A percentile compares a stretch with the other conserved stretches of the same genome.
Evolutionary conservation across 1,284 basidiomycete species (phyloP).

Genomic region (Moniliophthora roreri): DNA sequence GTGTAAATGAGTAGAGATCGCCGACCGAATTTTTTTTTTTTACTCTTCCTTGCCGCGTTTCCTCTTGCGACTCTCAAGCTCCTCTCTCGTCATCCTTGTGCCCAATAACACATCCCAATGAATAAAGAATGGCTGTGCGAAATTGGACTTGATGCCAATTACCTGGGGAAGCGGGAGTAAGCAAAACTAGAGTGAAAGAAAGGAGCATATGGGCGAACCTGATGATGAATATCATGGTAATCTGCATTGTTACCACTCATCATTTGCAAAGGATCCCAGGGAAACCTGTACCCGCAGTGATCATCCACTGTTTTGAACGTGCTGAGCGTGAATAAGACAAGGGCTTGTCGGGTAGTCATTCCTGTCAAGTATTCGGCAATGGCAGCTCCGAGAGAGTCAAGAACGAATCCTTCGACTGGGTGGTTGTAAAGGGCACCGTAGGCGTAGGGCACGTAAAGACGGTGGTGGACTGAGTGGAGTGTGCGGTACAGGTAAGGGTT

Average conservation of each 20-base stretch:
- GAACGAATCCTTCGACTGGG: constrained; percentile 89
- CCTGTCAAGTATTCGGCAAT: constrained; percentile 72
- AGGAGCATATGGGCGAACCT: constrained; percentile 44
- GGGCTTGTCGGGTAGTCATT: constrained; percentile 85
- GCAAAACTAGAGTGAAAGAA: constrained; percentile 5
- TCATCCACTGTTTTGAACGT: constrained; percentile 97
- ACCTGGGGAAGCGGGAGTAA: constrained; percentile 40
- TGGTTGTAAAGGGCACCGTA: constrained; percentile 99
- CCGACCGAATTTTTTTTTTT: too few relatives aligned
- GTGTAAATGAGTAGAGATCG: too few relatives aligned
- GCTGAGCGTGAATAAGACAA: constrained; percentile 81
- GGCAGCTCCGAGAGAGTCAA: constrained; percentile 85
- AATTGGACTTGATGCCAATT: constrained; percentile 95
- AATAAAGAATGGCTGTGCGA: constrained; percentile 92
- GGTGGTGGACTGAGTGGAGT: constrained; percentile 94
- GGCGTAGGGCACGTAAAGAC: constrained; percentile 96
- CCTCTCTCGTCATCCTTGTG: constrained; percentile 77
- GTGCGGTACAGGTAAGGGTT: constrained; percentile 91
- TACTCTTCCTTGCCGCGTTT: neutral
- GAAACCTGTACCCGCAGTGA: constrained; percentile 91
- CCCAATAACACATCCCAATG: constrained; percentile 84
- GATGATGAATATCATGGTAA: constrained; percentile 98
- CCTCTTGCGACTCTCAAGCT: constrained; percentile 51
- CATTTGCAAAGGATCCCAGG: constrained; percentile 88
- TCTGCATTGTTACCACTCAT: constrained; percentile 93